These are phyloP conservation scores for Aspergillus aculeatus DNA, from an alignment of 2,329 filamentous ascomycete genomes.

Conservation along the genomic window DNA sequence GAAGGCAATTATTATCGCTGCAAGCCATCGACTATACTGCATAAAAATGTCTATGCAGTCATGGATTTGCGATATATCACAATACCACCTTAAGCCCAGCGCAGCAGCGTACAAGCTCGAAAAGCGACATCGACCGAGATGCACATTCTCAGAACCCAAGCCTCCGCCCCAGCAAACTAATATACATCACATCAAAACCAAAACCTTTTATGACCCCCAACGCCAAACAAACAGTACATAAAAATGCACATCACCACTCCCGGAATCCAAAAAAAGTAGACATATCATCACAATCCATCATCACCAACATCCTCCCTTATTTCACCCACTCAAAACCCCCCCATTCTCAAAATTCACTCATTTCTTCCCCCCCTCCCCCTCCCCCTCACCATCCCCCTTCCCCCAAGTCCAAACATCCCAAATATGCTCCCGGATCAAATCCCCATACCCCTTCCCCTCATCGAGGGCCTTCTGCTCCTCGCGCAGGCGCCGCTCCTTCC, in stretches of 20 bases:
- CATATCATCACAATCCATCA: neutral
- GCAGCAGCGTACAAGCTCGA: no score
- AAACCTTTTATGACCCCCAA: neutral
- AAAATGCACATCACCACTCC: neutral
- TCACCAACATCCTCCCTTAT: neutral
- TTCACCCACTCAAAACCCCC: neutral
- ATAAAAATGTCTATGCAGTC: no score
- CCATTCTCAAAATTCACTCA: neutral
- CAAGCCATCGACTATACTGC: no score
- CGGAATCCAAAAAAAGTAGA: neutral
- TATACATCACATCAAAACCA: neutral
- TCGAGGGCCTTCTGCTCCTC: slow-evolving; percentile 46
- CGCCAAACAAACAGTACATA: neutral
- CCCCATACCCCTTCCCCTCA: slow-evolving; percentile 45
- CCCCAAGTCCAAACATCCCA: slow-evolving; percentile 48
- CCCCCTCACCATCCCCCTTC: slow-evolving; percentile 19
- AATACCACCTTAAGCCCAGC: no score
- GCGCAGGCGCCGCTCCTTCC: slow-evolving; percentile 42
- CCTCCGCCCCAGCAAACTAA: neutral
- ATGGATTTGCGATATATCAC: no score
- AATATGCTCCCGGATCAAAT: slow-evolving; percentile 48
- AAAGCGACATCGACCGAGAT: neutral
- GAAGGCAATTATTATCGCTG: no score
- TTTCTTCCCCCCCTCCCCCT: neutral
- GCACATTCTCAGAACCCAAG: neutral